Conservation (phyloP, 2,329 filamentous ascomycete genomes). For the Sporothrix schenckii region DNA sequence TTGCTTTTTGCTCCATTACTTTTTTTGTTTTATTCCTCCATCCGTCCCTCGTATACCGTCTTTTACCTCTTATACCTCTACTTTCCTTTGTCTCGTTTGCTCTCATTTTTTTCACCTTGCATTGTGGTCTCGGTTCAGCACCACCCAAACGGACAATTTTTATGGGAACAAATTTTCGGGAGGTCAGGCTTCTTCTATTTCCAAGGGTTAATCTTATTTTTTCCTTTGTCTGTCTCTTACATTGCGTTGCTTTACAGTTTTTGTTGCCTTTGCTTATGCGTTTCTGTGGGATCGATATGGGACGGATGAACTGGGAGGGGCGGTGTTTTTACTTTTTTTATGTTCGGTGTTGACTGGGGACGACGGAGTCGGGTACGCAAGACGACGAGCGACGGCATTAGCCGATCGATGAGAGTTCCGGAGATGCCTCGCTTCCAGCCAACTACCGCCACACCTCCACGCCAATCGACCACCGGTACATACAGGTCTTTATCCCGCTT, state of each 20-base stretch:
- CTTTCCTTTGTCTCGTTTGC: not conserved
- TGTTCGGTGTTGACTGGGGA: not conserved
- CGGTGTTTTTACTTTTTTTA: conserved; percentile 17
- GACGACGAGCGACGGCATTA: not conserved
- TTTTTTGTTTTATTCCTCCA: not conserved
- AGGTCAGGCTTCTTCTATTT: conserved; percentile 26
- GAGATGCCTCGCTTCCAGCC: conserved; percentile 21
- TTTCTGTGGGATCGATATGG: conserved; percentile 3
- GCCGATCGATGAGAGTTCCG: conserved; percentile 1
- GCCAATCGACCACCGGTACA: conserved; percentile 18
- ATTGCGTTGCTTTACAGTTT: not conserved
- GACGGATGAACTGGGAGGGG: conserved; percentile 7
- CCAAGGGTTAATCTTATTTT: conserved; percentile 19
- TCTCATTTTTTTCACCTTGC: conserved; percentile 13
- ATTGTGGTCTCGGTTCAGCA: conserved; percentile 30
- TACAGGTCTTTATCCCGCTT: conserved; percentile 8
- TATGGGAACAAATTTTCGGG: conserved; percentile 26
- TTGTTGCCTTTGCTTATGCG: not conserved
- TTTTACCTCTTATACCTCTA: not conserved
- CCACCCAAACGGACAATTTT: conserved; percentile 30
- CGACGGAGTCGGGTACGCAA: not conserved
- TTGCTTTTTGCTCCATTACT: not conserved
- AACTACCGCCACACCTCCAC: conserved; percentile 7
- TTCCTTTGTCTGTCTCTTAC: conserved; percentile 10
- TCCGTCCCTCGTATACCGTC: not conserved